These are phyloP conservation scores for Areca catechu DNA, from an alignment of 176 grass and related monocot genomes.

Conservation along the genomic window DNA sequence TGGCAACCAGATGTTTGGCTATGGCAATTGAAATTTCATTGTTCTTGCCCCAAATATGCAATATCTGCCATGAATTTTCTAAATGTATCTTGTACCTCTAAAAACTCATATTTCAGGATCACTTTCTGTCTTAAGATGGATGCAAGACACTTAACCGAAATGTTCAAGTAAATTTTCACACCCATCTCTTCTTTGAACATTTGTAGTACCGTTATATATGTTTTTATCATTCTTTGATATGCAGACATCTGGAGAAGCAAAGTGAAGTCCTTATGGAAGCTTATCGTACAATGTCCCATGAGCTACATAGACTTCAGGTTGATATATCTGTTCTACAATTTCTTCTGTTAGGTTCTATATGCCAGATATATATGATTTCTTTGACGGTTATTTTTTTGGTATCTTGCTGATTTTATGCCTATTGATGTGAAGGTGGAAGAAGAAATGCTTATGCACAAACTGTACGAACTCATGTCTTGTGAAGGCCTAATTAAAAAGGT, in stretches of 20 bases:
- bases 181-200: slow-evolving; percentile 1
- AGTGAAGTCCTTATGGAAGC: slow-evolving; percentile 51
- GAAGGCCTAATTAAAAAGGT: slow-evolving; percentile 76
- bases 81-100: too few species aligned
- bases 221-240: slow-evolving; percentile 9
- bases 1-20: too few species aligned
- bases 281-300: slow-evolving; percentile 63
- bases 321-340: not conserved
- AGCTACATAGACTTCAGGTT: slow-evolving; percentile 67
- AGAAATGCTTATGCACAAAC: slow-evolving; percentile 74
- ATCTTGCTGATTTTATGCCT: not conserved
- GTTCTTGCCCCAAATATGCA: too few species aligned
- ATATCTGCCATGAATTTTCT: too few species aligned
- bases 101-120: too few species aligned
- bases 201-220: not conserved
- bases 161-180: slow-evolving; percentile 40
- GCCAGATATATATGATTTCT: too few species aligned
- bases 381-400: not conserved
- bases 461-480: slow-evolving; percentile 52
- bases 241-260: slow-evolving; percentile 85
- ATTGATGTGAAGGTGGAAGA: slow-evolving; percentile 61
- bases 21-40: too few species aligned
- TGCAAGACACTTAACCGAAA: slow-evolving; percentile 51
- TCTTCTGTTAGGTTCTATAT: slow-evolving; percentile 3
- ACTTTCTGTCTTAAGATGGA: slow-evolving; percentile 38